Percentiles rank a stretch among this genome's conserved stretches.
Conservation (phyloP, 169 alveolate species). For the Plasmodium reichenowi region DNA sequence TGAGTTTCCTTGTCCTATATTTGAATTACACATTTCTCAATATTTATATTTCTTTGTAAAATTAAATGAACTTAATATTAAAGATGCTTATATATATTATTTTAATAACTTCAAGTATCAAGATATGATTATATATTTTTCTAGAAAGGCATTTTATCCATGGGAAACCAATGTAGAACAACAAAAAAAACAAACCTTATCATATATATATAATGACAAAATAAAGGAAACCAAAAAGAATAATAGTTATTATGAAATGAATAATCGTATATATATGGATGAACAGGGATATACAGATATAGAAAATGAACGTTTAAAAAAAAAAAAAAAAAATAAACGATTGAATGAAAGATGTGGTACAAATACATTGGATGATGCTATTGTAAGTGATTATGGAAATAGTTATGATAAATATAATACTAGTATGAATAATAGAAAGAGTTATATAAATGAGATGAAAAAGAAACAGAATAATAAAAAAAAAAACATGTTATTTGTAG, state of each 20-base stretch:
- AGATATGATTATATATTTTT: constrained; percentile 42
- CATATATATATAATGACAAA: too few species aligned
- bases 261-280: too few species aligned
- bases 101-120: constrained; percentile 43
- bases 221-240: too few species aligned
- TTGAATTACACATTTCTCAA: constrained; percentile 40
- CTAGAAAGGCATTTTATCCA: constrained; percentile 25
- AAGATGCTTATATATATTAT: constrained; percentile 54
- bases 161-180: constrained; percentile 17
- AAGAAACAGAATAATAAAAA: not conserved
- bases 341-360: not conserved
- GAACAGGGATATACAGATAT: too few species aligned
- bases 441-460: not conserved
- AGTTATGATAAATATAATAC: too few species aligned
- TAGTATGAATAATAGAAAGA: too few species aligned
- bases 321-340: too few species aligned
- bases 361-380: not conserved
- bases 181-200: too few species aligned
- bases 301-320: too few species aligned
- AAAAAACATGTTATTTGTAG: not conserved
- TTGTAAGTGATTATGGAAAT: not conserved
- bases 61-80: constrained; percentile 47
- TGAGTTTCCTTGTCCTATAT: constrained; percentile 63
- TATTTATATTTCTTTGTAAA: constrained; percentile 54
- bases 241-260: too few species aligned